Conservation (phyloP, 2,329 filamentous ascomycete genomes). For the Fusarium mangiferae region DNA sequence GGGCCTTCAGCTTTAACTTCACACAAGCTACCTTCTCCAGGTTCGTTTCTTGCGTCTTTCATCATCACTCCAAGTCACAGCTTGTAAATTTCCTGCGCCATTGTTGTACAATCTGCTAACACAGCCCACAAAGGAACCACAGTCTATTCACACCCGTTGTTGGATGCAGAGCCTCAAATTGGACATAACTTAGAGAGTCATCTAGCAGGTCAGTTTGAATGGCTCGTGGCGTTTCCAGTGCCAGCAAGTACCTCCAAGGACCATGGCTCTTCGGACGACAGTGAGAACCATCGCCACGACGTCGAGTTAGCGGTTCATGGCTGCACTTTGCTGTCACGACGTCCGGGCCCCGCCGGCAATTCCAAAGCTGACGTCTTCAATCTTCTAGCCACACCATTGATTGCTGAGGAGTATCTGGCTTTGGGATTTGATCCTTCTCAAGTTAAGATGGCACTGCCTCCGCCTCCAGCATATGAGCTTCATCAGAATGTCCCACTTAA, state of each 20-base stretch:
- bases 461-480: constrained; percentile 40
- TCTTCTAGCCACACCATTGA: constrained; percentile 60
- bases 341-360: constrained; percentile 39
- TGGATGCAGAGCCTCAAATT: constrained; percentile 36
- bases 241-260: constrained; percentile 40
- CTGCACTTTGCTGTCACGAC: constrained; percentile 62
- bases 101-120: constrained; percentile 24
- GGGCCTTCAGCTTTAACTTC: background rate
- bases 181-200: constrained; percentile 54
- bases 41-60: constrained; percentile 21
- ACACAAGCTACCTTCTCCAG: constrained; percentile 11
- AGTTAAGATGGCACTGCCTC: constrained; percentile 39
- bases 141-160: constrained; percentile 39
- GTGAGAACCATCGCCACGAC: constrained; percentile 11
- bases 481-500: constrained; percentile 42
- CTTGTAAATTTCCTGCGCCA: background rate
- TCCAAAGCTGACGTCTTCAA: constrained; percentile 53
- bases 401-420: constrained; percentile 36
- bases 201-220: constrained; percentile 62
- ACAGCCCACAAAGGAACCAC: constrained; percentile 8
- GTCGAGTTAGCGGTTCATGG: constrained; percentile 55
- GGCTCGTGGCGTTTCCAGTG: constrained; percentile 55
- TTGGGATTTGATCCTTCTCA: constrained; percentile 30
- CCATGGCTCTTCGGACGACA: constrained; percentile 21
- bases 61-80: background rate